Conservation (phyloP, 2,329 filamentous ascomycete genomes). For the Claviceps sorghi region DNA sequence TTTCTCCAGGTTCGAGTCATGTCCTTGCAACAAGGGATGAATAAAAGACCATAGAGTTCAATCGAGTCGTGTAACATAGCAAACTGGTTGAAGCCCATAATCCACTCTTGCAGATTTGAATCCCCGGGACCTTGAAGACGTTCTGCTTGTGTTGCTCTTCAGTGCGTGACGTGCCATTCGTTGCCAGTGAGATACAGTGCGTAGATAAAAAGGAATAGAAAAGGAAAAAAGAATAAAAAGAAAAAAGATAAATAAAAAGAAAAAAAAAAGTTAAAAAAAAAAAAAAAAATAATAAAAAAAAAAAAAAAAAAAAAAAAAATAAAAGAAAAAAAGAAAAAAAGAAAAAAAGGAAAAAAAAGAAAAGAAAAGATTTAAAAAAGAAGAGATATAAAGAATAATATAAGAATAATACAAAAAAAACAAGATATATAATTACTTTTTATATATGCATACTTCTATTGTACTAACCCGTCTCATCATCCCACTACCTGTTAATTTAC, state of each 20-base stretch:
- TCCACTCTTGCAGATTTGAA: neutral
- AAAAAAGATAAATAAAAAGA: too few relatives aligned
- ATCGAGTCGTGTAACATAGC: slow-evolving; percentile 5
- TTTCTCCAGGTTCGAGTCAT: neutral
- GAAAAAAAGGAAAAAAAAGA: too few relatives aligned
- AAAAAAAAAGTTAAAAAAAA: too few relatives aligned
- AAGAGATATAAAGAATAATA: neutral
- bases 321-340: neutral
- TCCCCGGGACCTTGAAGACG: neutral
- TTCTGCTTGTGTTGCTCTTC: neutral
- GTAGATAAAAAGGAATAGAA: too few relatives aligned
- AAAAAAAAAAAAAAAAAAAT: neutral
- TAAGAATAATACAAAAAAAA: neutral
- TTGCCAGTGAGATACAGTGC: too few relatives aligned
- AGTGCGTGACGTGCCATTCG: too few relatives aligned
- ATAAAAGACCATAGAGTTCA: slow-evolving; percentile 2
- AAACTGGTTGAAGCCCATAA: neutral
- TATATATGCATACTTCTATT: too few relatives aligned
- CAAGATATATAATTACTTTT: neutral
- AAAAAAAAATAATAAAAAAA: too few relatives aligned
- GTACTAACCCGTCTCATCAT: too few relatives aligned
- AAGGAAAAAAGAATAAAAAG: neutral
- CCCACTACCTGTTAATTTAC: neutral
- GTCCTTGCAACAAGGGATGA: neutral
- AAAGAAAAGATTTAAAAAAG: too few relatives aligned